Evolutionary conservation across 2,329 filamentous ascomycete genomes (phyloP).

Genomic region (Cephalotrichum gorgonifer): DNA sequence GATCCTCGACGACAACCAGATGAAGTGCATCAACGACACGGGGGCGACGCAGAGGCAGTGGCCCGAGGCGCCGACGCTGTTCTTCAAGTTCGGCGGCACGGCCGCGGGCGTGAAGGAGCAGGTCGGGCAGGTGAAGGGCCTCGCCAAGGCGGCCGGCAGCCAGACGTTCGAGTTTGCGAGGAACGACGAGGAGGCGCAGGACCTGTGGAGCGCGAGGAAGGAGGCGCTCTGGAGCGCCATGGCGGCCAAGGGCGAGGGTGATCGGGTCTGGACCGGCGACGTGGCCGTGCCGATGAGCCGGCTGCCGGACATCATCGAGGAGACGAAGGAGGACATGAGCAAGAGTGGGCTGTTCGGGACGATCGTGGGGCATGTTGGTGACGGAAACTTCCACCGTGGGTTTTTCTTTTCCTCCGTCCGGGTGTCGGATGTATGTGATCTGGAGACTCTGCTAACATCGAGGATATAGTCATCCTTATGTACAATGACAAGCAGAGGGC

Average conservation of each 20-base stretch:
- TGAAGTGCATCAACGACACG: constrained; percentile 57
- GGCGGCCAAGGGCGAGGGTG: constrained; percentile 52
- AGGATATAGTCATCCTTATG: constrained; percentile 37
- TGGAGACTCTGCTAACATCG: constrained; percentile 5
- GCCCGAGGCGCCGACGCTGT: constrained; percentile 65
- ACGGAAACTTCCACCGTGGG: constrained; percentile 66
- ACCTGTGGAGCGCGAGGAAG: constrained; percentile 77
- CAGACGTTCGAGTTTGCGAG: constrained; percentile 70
- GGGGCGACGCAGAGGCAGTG: constrained; percentile 57
- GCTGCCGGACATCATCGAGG: constrained; percentile 66
- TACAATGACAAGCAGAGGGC: constrained; percentile 57
- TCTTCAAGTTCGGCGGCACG: constrained; percentile 77
- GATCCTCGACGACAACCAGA: constrained; percentile 86
- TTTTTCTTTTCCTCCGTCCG: constrained; percentile 6
- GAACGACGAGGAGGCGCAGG: constrained; percentile 57
- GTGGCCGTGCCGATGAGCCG: constrained; percentile 73
- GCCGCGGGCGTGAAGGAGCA: constrained; percentile 67
- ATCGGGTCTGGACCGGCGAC: constrained; percentile 77
- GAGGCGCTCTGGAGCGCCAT: constrained; percentile 76
- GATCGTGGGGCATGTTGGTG: constrained; percentile 63
- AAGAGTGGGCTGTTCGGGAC: constrained; percentile 32
- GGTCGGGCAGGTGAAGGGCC: constrained; percentile 52
- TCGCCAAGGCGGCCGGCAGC: constrained; percentile 52
- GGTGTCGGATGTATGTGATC: too few relatives aligned
- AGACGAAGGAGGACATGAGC: constrained; percentile 43